Conservation (phyloP, 306 rosid species). For the Herpetospermum pedunculosum region DNA sequence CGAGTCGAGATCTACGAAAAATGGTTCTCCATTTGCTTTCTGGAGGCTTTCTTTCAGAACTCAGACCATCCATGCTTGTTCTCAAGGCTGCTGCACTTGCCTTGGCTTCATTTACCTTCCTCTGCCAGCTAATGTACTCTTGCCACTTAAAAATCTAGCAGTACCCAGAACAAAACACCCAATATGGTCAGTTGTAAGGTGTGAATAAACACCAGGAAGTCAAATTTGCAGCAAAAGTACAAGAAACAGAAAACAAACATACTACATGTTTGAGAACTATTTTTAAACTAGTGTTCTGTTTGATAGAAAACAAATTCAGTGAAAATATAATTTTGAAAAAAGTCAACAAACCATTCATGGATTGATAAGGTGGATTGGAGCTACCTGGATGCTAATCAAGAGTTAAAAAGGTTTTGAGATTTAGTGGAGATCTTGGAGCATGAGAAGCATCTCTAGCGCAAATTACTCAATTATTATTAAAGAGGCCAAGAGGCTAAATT, state of each 20-base stretch:
- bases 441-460: too few species aligned
- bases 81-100: slow-evolving; percentile 57
- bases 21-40: slow-evolving; percentile 63
- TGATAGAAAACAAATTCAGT: background rate
- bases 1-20: slow-evolving; percentile 50
- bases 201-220: background rate
- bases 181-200: background rate
- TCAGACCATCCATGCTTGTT: slow-evolving; percentile 42
- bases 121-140: slow-evolving; percentile 59
- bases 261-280: background rate
- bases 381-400: background rate
- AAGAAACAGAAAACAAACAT: background rate
- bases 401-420: background rate
- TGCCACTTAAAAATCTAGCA: slow-evolving; percentile 88
- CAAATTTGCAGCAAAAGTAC: background rate
- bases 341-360: background rate
- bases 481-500: background rate
- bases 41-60: slow-evolving; percentile 31
- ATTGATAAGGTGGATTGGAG: background rate
- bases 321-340: background rate
- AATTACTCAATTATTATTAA: background rate
- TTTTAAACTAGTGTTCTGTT: background rate
- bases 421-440: background rate
- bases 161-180: slow-evolving; percentile 11
- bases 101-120: slow-evolving; percentile 58